A percentile compares a stretch with the other conserved stretches of the same genome.
phyloP scores from a whole-genome alignment of 441 rosid genomes.

The Croton laevigatus region DNA sequence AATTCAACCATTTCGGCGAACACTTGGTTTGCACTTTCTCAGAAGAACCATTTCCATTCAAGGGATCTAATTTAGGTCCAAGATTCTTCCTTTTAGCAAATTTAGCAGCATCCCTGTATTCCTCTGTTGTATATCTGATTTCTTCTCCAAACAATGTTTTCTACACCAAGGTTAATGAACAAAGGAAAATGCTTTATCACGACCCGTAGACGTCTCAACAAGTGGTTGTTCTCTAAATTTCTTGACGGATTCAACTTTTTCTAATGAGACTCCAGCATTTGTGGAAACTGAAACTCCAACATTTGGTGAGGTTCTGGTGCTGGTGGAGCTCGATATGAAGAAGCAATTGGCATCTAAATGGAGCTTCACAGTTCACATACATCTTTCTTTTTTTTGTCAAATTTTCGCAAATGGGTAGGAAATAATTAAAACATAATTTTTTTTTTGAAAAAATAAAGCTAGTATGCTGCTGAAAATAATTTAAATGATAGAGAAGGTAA shows the following conservation, averaged over 20 bases:
- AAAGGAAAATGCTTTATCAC: slow-evolving; percentile 22
- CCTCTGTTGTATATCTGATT: slow-evolving; percentile 29
- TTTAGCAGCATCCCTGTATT: slow-evolving; percentile 17
- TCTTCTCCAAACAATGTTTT: slow-evolving; percentile 26
- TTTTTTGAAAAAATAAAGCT: too few relatives aligned
- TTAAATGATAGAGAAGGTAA: too few relatives aligned
- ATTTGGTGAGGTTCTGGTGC: slow-evolving; percentile 35
- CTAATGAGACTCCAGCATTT: slow-evolving; percentile 27
- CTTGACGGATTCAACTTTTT: slow-evolving; percentile 35
- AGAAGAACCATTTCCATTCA: slow-evolving; percentile 14
- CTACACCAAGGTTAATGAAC: slow-evolving; percentile 27
- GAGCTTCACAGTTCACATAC: slow-evolving; percentile 54
- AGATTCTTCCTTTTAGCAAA: slow-evolving; percentile 20
- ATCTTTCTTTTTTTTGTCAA: slow-evolving; percentile 44
- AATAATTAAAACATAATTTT: too few relatives aligned
- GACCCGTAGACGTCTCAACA: slow-evolving; percentile 27
- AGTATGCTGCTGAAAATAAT: too few relatives aligned
- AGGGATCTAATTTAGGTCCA: background rate
- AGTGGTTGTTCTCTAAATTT: slow-evolving; percentile 27
- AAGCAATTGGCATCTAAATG: slow-evolving; percentile 47
- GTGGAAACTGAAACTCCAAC: slow-evolving; percentile 32
- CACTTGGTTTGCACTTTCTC: slow-evolving; percentile 49
- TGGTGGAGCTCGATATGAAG: slow-evolving; percentile 39
- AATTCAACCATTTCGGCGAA: slow-evolving; percentile 66
- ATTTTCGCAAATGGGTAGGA: too few relatives aligned